These are phyloP conservation scores for Pelargonium nanum DNA, from an alignment of 345 rosid genomes.

Conservation along the genomic window DNA sequence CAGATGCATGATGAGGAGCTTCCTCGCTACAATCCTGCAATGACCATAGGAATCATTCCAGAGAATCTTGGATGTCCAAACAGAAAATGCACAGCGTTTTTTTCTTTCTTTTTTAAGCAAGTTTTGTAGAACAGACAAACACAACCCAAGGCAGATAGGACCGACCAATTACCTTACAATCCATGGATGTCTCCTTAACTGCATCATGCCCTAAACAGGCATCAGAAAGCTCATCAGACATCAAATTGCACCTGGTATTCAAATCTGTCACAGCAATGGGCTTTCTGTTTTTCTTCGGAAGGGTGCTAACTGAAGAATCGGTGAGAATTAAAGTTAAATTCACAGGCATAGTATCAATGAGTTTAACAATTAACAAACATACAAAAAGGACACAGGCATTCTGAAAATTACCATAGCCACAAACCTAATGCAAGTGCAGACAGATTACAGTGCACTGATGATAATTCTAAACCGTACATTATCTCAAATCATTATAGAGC, in stretches of 20 bases:
- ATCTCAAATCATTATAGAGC: not conserved
- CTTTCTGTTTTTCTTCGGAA: conserved; percentile 32
- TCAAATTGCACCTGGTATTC: conserved; percentile 16
- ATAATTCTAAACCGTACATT: not conserved
- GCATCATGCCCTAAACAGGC: conserved; percentile 23
- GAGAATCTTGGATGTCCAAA: conserved; percentile 4
- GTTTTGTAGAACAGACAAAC: no score
- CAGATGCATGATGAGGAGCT: conserved; percentile 17
- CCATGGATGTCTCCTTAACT: conserved; percentile 18
- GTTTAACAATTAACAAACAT: not conserved
- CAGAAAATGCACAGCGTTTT: not conserved
- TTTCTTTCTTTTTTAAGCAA: not conserved
- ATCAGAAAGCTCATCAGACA: conserved; percentile 17
- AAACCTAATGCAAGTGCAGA: not conserved
- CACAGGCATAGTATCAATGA: not conserved
- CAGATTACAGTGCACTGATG: not conserved
- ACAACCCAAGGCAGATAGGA: not conserved
- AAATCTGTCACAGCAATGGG: conserved; percentile 19
- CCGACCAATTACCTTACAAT: conserved; percentile 30
- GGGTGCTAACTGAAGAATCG: conserved; percentile 16
- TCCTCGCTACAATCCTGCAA: conserved; percentile 34
- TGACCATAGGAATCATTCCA: conserved; percentile 8
- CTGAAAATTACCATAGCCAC: not conserved
- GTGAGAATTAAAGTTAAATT: conserved; percentile 4
- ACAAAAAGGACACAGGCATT: not conserved